Conservation (phyloP, 83 land plant genomes). For the Thuja plicata region DNA sequence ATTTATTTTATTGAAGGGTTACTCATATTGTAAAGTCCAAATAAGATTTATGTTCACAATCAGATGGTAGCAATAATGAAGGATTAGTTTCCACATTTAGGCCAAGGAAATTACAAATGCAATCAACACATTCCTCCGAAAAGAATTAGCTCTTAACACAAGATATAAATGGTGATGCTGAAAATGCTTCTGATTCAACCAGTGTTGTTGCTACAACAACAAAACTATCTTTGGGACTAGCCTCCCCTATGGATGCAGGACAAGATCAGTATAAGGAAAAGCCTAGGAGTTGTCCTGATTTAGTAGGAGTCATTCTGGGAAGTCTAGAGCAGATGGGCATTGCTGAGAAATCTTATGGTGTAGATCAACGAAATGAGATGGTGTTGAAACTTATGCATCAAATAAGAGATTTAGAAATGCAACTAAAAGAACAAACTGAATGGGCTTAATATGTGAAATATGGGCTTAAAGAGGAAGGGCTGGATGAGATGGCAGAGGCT, state of each 20-base stretch:
- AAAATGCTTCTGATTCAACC: background rate
- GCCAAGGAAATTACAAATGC: background rate
- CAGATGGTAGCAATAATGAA: background rate
- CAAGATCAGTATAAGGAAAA: conserved; percentile 2
- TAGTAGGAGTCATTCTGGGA: conserved; percentile 33
- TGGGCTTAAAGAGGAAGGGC: too few relatives aligned
- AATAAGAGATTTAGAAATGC: conserved; percentile 59
- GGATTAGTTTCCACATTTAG: background rate
- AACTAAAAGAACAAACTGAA: conserved; percentile 62
- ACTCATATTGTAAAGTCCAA: too few relatives aligned
- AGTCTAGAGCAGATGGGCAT: conserved; percentile 44
- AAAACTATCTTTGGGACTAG: conserved; percentile 16
- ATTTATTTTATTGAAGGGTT: too few relatives aligned
- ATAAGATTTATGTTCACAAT: too few relatives aligned
- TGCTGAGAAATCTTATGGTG: conserved; percentile 25
- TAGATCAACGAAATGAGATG: conserved; percentile 51
- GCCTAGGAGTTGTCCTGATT: conserved; percentile 17
- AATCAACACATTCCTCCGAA: background rate
- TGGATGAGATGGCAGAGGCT: too few relatives aligned
- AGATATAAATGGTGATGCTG: background rate
- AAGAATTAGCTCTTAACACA: background rate
- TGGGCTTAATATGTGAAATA: conserved; percentile 86
- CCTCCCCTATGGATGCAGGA: background rate
- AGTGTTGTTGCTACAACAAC: conserved; percentile 9
- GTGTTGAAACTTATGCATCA: conserved; percentile 41